Conservation (phyloP, 768 basidiomycete genomes). For the Dioszegia aurantiaca region DNA sequence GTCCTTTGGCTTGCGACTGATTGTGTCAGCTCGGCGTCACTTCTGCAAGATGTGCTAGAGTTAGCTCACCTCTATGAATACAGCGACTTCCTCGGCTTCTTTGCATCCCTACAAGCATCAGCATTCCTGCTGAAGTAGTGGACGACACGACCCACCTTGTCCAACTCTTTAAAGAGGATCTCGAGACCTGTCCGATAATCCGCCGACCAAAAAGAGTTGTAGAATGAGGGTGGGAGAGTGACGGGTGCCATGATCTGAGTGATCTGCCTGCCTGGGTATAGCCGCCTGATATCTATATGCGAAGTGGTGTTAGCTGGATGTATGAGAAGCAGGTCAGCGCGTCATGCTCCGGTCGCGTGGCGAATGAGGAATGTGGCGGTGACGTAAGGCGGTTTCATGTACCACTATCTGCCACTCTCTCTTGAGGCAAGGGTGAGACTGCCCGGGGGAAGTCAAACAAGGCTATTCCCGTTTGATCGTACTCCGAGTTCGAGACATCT, state of each 20-base stretch:
- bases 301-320: not conserved
- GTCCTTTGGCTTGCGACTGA: conserved; percentile 71
- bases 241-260: conserved; percentile 70
- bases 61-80: conserved; percentile 72
- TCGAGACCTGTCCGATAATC: conserved; percentile 83
- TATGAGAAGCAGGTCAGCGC: no score
- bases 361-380: no score
- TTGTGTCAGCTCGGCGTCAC: not conserved
- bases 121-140: conserved; percentile 6
- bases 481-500: no score
- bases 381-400: no score
- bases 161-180: conserved; percentile 69
- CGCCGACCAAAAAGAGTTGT: conserved; percentile 92
- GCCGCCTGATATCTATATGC: not conserved
- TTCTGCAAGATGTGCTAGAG: conserved; percentile 7
- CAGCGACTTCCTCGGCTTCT: conserved; percentile 78
- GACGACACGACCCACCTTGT: conserved; percentile 65
- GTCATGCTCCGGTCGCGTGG: no score
- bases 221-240: conserved; percentile 81
- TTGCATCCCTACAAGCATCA: conserved; percentile 62
- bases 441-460: no score
- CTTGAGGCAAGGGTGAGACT: no score
- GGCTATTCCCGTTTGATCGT: no score
- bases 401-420: no score
- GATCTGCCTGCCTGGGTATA: not conserved